Conservation (phyloP, 163 green algal genomes). For the Chlorella variabilis region DNA sequence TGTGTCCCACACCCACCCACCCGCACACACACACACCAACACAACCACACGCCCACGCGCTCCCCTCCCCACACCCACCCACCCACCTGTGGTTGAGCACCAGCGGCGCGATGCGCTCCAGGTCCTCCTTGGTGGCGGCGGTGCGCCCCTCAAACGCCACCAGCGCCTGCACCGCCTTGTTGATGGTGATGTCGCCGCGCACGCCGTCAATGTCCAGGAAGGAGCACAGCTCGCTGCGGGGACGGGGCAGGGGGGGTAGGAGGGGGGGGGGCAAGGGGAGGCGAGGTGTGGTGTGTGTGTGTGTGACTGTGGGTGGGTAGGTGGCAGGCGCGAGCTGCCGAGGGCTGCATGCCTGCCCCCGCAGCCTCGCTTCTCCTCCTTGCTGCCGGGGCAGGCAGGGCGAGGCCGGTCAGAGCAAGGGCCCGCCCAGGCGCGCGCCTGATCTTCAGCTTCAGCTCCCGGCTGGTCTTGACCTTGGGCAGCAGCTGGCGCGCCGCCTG, state of each 20-base stretch:
- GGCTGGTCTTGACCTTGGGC: slow-evolving; percentile 67
- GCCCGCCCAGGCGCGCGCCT: slow-evolving; percentile 1
- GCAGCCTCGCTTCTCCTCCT: too few relatives aligned
- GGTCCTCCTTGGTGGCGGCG: slow-evolving; percentile 77
- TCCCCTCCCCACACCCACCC: not conserved
- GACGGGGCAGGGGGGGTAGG: not conserved
- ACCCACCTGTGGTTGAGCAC: slow-evolving; percentile 86
- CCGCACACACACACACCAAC: too few relatives aligned
- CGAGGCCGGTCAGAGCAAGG: not conserved
- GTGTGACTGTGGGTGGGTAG: not conserved
- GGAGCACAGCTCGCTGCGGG: slow-evolving; percentile 79
- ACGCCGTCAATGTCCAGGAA: slow-evolving; percentile 95
- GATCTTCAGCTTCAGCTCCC: slow-evolving; percentile 83
- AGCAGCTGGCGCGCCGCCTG: slow-evolving; percentile 68
- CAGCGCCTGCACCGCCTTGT: slow-evolving; percentile 85
- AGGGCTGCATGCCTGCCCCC: too few relatives aligned
- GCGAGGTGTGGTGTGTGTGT: not conserved
- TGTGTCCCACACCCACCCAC: too few relatives aligned
- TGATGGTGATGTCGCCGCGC: slow-evolving; percentile 94
- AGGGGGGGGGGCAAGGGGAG: not conserved
- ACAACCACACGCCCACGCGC: too few relatives aligned
- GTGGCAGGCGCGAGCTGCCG: not conserved
- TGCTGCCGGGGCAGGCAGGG: too few relatives aligned
- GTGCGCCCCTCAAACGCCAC: slow-evolving; percentile 82
- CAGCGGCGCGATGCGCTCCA: slow-evolving; percentile 81